Conservation (phyloP, 768 basidiomycete genomes). For the Rubroboletus pulcherrimus region DNA sequence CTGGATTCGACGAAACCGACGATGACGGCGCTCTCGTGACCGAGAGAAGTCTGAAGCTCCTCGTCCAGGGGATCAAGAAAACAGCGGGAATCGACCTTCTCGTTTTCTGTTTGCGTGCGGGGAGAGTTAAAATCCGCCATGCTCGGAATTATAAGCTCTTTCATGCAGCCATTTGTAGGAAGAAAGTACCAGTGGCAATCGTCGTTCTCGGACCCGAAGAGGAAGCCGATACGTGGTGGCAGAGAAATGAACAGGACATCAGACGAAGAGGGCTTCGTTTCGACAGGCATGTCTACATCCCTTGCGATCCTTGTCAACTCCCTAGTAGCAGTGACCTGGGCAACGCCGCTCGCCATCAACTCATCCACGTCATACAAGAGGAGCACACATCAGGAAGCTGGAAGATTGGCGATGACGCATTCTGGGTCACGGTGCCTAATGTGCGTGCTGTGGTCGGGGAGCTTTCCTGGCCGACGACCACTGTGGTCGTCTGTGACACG, state of each 20-base stretch:
- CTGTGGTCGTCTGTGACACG: conserved; percentile 17
- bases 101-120: conserved; percentile 27
- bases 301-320: conserved; percentile 4
- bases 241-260: conserved; percentile 21
- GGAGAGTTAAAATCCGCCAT: conserved; percentile 18
- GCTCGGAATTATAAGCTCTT: conserved; percentile 31
- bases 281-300: conserved; percentile 24
- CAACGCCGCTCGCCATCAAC: background rate
- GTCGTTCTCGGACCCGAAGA: conserved; percentile 33
- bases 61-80: conserved; percentile 14
- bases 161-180: conserved; percentile 26
- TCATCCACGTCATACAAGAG: conserved; percentile 10
- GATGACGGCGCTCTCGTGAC: conserved; percentile 8
- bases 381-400: conserved; percentile 10
- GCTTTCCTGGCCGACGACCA: conserved; percentile 20
- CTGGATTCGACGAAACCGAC: conserved; percentile 12
- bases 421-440: conserved; percentile 15
- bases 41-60: conserved; percentile 12
- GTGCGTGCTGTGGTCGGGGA: conserved; percentile 17
- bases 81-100: conserved; percentile 21
- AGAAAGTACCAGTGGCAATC: conserved; percentile 29
- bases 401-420: conserved; percentile 4
- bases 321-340: background rate
- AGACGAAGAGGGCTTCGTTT: conserved; percentile 23
- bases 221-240: conserved; percentile 25